Percentiles rank a stretch among this genome's conserved stretches.
Conservation (phyloP, 768 basidiomycete species). For the Leucosporidium scottii region DNA sequence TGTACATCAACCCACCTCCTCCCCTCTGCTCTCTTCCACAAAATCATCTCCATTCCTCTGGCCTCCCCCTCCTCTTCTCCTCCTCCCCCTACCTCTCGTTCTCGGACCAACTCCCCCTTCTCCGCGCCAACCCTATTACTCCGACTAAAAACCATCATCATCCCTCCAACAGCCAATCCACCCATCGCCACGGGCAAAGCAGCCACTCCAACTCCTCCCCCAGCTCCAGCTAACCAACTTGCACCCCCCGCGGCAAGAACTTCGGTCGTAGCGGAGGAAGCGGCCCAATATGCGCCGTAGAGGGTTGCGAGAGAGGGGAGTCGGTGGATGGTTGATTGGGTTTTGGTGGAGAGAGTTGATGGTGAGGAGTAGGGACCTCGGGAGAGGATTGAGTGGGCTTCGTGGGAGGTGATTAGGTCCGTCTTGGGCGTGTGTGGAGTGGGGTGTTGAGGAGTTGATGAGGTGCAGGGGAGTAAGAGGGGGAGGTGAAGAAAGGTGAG, state of each 20-base stretch:
- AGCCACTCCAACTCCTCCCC: background rate
- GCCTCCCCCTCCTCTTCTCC: background rate
- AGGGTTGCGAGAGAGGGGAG: constrained; percentile 6
- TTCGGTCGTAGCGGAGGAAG: background rate
- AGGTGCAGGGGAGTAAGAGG: too few relatives aligned
- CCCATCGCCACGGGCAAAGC: background rate
- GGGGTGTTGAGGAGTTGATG: too few relatives aligned
- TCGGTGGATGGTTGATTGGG: background rate
- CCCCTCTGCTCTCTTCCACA: background rate
- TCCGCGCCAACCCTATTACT: background rate
- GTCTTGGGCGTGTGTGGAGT: background rate
- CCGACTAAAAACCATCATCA: background rate
- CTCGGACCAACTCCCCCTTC: too few relatives aligned
- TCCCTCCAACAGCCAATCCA: background rate
- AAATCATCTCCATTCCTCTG: background rate
- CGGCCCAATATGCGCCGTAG: background rate
- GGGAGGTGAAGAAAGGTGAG: background rate
- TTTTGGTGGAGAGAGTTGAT: background rate
- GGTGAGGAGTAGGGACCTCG: background rate
- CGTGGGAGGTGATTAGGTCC: background rate
- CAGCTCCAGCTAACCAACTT: too few relatives aligned
- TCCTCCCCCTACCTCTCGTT: background rate
- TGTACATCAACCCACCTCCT: background rate
- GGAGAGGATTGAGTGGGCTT: background rate
- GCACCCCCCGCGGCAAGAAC: too few relatives aligned